Percentiles rank a stretch among this genome's conserved stretches.
Conservation (phyloP, 306 rosid species). For the Vicia villosa region DNA sequence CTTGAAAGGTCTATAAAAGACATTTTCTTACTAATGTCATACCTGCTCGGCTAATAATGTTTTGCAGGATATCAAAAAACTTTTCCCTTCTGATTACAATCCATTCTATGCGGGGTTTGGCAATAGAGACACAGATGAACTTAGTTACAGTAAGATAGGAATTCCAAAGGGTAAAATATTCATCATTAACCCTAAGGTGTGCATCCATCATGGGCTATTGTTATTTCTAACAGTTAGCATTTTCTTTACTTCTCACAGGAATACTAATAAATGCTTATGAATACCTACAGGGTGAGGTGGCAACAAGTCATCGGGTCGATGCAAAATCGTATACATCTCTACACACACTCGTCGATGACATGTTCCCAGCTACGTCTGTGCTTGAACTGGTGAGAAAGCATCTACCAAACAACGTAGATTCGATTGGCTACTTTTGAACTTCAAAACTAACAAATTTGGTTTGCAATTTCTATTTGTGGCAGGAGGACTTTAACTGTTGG, state of each 20-base stretch:
- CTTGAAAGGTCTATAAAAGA: constrained; percentile 13
- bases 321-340: constrained; percentile 86
- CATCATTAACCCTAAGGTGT: constrained; percentile 95
- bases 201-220: constrained; percentile 25
- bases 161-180: constrained; percentile 95
- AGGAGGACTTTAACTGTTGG: constrained; percentile 97
- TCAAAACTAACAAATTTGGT: constrained; percentile 15
- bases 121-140: constrained; percentile 94
- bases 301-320: constrained; percentile 75
- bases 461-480: constrained; percentile 38
- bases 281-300: constrained; percentile 87
- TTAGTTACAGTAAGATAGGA: constrained; percentile 90
- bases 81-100: constrained; percentile 86
- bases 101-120: constrained; percentile 98
- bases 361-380: constrained; percentile 93
- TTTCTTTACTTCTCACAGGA: constrained; percentile 14
- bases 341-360: constrained; percentile 93
- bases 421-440: constrained; percentile 12
- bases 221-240: constrained; percentile 3
- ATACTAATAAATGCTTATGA: constrained; percentile 6
- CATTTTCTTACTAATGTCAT: constrained; percentile 5
- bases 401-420: not conserved
- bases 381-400: constrained; percentile 73
- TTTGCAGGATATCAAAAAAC: constrained; percentile 79
- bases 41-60: constrained; percentile 8